Percentiles rank a stretch among this genome's conserved stretches.
Evolutionary conservation across 2,329 filamentous ascomycete genomes (phyloP).

Genomic region (Arthrinium puccinioides): DNA sequence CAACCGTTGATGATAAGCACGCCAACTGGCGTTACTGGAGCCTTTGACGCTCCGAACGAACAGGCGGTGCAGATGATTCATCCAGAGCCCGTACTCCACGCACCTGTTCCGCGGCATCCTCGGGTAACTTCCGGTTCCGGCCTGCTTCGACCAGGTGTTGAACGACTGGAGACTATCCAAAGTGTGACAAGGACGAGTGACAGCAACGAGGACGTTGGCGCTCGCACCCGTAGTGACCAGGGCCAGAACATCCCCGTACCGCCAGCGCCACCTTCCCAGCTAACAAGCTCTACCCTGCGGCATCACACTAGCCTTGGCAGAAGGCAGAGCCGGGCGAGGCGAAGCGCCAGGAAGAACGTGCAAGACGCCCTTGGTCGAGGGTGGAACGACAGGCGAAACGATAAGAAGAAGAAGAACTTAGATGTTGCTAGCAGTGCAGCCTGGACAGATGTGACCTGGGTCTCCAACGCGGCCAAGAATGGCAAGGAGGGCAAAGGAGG

Average conservation of each 20-base stretch:
- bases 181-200: constrained; percentile 26
- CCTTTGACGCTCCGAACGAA: constrained; percentile 37
- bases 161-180: constrained; percentile 49
- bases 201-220: constrained; percentile 8
- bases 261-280: constrained; percentile 23
- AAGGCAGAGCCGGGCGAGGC: constrained; percentile 47
- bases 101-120: constrained; percentile 46
- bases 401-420: constrained; percentile 25
- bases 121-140: constrained; percentile 18
- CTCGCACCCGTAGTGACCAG: constrained; percentile 6
- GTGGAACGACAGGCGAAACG: constrained; percentile 38
- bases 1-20: constrained; percentile 56
- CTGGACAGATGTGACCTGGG: constrained; percentile 45
- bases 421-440: constrained; percentile 37
- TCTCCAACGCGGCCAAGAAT: constrained; percentile 9
- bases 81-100: constrained; percentile 39
- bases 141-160: constrained; percentile 37
- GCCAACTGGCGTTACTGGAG: constrained; percentile 46
- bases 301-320: constrained; percentile 36
- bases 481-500: constrained; percentile 26
- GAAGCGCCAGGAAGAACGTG: constrained; percentile 56
- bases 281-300: constrained; percentile 29
- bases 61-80: constrained; percentile 14
- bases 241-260: constrained; percentile 3
- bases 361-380: constrained; percentile 51